These are phyloP conservation scores for Yarrowia bubula DNA, from an alignment of 805 yeast genomes.

Conservation along the genomic window DNA sequence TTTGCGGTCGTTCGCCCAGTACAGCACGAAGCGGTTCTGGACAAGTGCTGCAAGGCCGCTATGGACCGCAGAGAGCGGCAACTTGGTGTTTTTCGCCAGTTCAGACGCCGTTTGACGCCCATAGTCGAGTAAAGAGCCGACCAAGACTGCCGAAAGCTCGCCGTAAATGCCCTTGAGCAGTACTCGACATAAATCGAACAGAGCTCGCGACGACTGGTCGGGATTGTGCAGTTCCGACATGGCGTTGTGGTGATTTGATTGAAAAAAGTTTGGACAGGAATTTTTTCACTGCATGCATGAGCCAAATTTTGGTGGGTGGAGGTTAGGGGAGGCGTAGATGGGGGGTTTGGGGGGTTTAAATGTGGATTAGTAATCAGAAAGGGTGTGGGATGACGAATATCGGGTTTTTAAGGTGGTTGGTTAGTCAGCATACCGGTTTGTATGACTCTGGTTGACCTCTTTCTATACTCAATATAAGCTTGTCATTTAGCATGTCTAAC, in stretches of 20 bases:
- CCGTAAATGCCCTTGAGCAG: slow-evolving; percentile 51
- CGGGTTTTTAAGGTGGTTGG: too few relatives aligned
- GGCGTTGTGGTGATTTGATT: not conserved
- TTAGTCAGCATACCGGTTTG: too few relatives aligned
- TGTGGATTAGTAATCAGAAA: too few relatives aligned
- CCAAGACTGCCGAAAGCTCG: slow-evolving; percentile 64
- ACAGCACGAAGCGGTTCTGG: slow-evolving; percentile 72
- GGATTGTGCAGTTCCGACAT: slow-evolving; percentile 24
- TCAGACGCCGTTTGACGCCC: slow-evolving; percentile 65
- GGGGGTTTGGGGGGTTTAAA: too few relatives aligned
- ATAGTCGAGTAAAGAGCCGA: slow-evolving; percentile 58
- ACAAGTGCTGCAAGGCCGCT: slow-evolving; percentile 71
- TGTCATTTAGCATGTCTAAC: too few relatives aligned
- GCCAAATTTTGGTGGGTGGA: too few relatives aligned
- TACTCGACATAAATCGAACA: slow-evolving; percentile 35
- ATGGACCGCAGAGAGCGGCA: slow-evolving; percentile 54
- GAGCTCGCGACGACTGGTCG: slow-evolving; percentile 28
- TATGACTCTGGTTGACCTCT: too few relatives aligned
- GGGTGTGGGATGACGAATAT: too few relatives aligned
- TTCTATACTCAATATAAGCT: too few relatives aligned
- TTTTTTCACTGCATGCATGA: too few relatives aligned
- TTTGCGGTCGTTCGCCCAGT: slow-evolving; percentile 46
- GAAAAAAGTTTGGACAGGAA: not conserved
- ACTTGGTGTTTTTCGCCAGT: slow-evolving; percentile 46
- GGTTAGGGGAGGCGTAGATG: too few relatives aligned